Evolutionary conservation across 768 basidiomycete genomes (phyloP), one percentile per base, ranked within the genome.

Genomic region (Galerina marginata): DNA sequence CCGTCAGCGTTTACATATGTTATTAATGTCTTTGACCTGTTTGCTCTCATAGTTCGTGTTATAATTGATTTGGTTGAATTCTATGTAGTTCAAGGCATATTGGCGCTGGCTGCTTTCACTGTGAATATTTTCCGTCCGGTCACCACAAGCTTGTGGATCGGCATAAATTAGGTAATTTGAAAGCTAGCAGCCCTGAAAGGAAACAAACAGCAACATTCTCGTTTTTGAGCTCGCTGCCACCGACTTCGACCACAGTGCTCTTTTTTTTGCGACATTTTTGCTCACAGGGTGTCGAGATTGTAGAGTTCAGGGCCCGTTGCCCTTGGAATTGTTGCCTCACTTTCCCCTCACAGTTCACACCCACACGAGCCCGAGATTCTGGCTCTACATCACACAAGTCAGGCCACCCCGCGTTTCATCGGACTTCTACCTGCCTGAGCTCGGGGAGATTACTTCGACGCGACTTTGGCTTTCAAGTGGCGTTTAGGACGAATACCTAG

Each of bases 381-480:
- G 67, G 64, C 55, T 54, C 60, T 23, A 48, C 52, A 64, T 60
- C 62, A 60, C 61, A 54, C 57, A 55, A 54, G 33, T 57, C 56
- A 49, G 39, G 54, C 61, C 61, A 67, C 60, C 56, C 66, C 64
- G 66, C 64, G 66, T 65, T 65, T 67, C 60, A 65, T 63, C 66
- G 66, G 66, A 65, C 49, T 65, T 67, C 54, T 48, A 56, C 42
- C 66, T 38, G 40, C 53, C 57, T 53, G 51, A 62, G 29, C 29
- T 33, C 29, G 29, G 29, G 58, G 61, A 54, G 53, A 58, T 60
- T 58, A 56, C 39, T 54, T 63, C 40, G 52, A 53, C 52, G 52
- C 51, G 51, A 45, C 38, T 38, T 37, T 59, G 50, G 36, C 36
- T 44, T 56, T 26, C 50, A 15, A 60, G 55, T 62, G 64, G 55